Conservation (phyloP, 2,329 filamentous ascomycete species). For the Sphaerulina musiva region DNA sequence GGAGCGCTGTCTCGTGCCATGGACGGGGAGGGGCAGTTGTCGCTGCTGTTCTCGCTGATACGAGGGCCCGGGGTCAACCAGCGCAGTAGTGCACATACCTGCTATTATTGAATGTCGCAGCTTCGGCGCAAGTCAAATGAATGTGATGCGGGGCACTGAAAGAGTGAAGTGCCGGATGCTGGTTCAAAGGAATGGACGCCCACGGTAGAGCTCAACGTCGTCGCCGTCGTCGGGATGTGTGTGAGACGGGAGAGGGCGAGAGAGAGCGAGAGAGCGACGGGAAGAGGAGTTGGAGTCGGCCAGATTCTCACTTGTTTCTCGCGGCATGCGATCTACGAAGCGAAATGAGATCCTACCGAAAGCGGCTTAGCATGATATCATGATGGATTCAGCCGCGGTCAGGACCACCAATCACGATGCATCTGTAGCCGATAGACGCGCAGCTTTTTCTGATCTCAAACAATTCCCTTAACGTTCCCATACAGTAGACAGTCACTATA, state of each 20-base stretch:
- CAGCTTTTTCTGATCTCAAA: no score
- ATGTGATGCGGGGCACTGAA: conserved; percentile 5
- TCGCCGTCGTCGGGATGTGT: not conserved
- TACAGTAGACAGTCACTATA: no score
- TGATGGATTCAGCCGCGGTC: no score
- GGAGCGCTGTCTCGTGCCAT: not conserved
- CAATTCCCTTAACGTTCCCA: no score
- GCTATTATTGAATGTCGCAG: not conserved
- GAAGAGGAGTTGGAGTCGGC: not conserved
- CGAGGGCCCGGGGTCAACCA: not conserved
- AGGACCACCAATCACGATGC: no score
- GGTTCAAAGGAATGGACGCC: conserved; percentile 7
- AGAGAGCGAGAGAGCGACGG: no score
- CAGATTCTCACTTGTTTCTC: not conserved
- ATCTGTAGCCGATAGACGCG: no score
- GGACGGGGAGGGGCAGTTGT: not conserved
- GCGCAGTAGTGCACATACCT: conserved; percentile 5
- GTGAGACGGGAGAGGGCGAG: not conserved
- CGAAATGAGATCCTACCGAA: no score
- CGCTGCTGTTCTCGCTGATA: not conserved
- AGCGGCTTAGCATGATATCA: no score
- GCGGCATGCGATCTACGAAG: no score
- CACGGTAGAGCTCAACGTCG: conserved; percentile 2
- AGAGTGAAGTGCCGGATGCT: conserved; percentile 9
- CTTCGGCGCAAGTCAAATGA: not conserved